These are phyloP conservation scores for Apophysomyces trapeziformis DNA, from an alignment of 371 early-diverging fungal genomes.

Conservation along the genomic window DNA sequence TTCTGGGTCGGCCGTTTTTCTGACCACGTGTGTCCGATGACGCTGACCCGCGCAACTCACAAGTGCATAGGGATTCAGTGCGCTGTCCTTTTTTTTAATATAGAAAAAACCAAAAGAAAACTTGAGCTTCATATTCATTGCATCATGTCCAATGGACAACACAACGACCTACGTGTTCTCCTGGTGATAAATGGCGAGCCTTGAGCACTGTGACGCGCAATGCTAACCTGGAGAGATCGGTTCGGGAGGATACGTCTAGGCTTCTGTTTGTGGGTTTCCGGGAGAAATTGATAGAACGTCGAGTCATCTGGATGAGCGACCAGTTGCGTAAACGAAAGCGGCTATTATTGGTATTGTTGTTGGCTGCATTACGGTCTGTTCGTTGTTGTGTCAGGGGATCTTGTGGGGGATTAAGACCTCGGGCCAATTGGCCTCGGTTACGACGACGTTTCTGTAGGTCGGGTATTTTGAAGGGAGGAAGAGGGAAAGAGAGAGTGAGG, in stretches of 20 bases:
- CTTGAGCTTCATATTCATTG: no score
- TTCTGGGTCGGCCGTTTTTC: slow-evolving; percentile 40
- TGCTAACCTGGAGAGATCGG: slow-evolving; percentile 24
- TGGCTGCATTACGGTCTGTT: background rate
- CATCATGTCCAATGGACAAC: background rate
- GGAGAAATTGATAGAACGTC: slow-evolving; percentile 14
- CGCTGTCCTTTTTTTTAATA: slow-evolving; percentile 17
- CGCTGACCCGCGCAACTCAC: slow-evolving; percentile 45
- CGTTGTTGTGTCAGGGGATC: slow-evolving; percentile 7
- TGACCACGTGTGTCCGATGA: slow-evolving; percentile 47
- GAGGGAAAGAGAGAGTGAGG: background rate
- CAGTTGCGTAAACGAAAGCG: background rate
- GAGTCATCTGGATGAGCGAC: background rate
- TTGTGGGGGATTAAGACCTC: background rate
- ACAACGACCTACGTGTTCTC: slow-evolving; percentile 28
- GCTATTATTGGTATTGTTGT: background rate
- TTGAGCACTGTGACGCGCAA: slow-evolving; percentile 36
- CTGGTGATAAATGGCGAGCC: slow-evolving; percentile 30
- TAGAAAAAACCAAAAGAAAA: no score
- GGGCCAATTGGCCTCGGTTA: slow-evolving; percentile 4
- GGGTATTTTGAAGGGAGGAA: background rate
- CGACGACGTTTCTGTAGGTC: slow-evolving; percentile 9
- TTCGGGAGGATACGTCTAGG: background rate
- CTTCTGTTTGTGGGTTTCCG: slow-evolving; percentile 9
- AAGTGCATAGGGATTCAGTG: slow-evolving; percentile 41